Base-by-base conservation (phyloP, 306 rosid species). In the Citrullus mucosospermus region DNA sequence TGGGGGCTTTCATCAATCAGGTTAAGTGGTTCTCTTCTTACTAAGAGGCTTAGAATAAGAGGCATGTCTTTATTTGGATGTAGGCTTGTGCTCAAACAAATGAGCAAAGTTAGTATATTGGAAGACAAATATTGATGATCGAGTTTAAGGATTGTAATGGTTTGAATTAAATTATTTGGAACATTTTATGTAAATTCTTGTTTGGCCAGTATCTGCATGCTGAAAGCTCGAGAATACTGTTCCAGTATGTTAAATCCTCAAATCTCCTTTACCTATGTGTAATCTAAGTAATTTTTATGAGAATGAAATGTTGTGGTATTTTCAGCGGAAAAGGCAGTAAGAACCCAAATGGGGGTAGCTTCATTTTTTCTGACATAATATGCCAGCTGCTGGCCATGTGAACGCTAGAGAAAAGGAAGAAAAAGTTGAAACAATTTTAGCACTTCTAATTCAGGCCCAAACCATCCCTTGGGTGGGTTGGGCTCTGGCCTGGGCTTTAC, bases 21-120 rank as follows among this genome's bases (percentile, higher is more conserved):
- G 18, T 14, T 50, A 50, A 12, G 50, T 44, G 16, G 17, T 50
- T 80, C 76, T 80, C 81, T 50, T 80, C 76, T 80, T 82, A 2
- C 6, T 46, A 12, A 43, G n/a, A 69, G 75, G 56, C 38, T 69
- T 44, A 46, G 75, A 69, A n/a, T 43, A 69, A 69, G 56, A 43
- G 17, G 4, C 36, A 20, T 68, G 17, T 70, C 9, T 70, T 20
- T 11, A 38, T 70, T 43, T 44, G 18, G 57, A 44, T 20, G 54
- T 69, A 69, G 32, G 54, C 0, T 65, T 62, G 39, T 32, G 44
- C 28, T 36, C 1, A 16, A 65, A 20, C 20, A 0, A 9, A 53
- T 20, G 9, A 5, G 51, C 51, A 14, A 68, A n/a, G 44, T 65
- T 36, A 14, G 50, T 39, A 17, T 66, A 38, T 36, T 67, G 50